Conservation (phyloP, 768 basidiomycete genomes). For the Lactarius akahatsu region DNA sequence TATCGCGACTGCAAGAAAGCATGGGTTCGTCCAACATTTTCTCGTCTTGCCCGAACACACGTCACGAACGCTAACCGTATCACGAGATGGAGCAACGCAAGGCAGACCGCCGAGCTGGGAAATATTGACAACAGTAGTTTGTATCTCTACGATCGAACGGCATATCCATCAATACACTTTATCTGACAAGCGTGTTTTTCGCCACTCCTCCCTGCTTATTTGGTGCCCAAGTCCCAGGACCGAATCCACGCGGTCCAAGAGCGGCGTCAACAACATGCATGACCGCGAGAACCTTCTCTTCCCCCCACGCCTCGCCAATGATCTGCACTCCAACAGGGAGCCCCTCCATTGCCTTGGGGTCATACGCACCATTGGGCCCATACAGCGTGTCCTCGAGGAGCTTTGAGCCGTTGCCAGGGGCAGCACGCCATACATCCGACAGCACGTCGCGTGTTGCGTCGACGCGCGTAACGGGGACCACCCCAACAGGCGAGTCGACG, state of each 20-base stretch:
- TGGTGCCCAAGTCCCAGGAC: slow-evolving; percentile 56
- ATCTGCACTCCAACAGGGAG: slow-evolving; percentile 84
- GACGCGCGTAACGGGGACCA: slow-evolving; percentile 45
- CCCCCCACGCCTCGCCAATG: slow-evolving; percentile 75
- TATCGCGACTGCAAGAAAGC: slow-evolving; percentile 79
- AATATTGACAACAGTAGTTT: slow-evolving; percentile 16
- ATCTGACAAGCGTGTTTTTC: neutral
- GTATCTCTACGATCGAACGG: neutral
- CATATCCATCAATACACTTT: neutral
- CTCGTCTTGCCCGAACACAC: neutral
- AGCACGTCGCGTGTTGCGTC: slow-evolving; percentile 41
- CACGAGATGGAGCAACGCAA: slow-evolving; percentile 66
- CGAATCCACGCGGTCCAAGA: slow-evolving; percentile 66
- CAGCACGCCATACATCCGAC: slow-evolving; percentile 57
- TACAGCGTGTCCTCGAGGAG: slow-evolving; percentile 66
- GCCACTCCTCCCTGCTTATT: neutral
- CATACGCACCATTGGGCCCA: slow-evolving; percentile 49
- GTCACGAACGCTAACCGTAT: slow-evolving; percentile 7
- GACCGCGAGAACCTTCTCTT: slow-evolving; percentile 77
- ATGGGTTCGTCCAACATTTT: slow-evolving; percentile 53
- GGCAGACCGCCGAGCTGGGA: slow-evolving; percentile 56
- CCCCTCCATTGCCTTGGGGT: slow-evolving; percentile 66
- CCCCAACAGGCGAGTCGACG: slow-evolving; percentile 43
- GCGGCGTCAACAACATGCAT: slow-evolving; percentile 76
- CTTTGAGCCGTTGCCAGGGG: slow-evolving; percentile 53